These are phyloP conservation scores for Kitagawia praeruptora DNA, from an alignment of 129 eudicot genomes.

Conservation along the genomic window DNA sequence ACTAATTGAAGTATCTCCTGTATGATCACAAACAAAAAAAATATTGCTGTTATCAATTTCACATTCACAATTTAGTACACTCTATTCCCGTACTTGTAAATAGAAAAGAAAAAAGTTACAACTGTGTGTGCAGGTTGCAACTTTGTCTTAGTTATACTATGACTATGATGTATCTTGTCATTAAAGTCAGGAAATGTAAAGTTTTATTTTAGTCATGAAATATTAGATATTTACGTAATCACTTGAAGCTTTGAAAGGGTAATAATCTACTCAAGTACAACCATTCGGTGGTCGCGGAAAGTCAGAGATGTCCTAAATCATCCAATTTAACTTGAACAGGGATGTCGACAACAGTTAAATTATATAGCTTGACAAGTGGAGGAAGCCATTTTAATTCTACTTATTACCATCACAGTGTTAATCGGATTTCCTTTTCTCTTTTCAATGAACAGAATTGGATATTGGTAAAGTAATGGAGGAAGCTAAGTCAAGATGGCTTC, in stretches of 20 bases:
- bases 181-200: not conserved
- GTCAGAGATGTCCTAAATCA: not conserved
- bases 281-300: not conserved
- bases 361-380: not conserved
- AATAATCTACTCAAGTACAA: not conserved
- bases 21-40: not conserved
- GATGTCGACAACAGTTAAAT: not conserved
- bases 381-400: not conserved
- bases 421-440: not conserved
- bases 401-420: not conserved
- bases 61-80: not conserved
- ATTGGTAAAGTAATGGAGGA: conserved; percentile 60
- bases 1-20: not conserved
- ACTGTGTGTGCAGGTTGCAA: not conserved
- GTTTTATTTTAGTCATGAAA: not conserved
- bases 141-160: not conserved
- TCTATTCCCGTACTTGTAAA: not conserved
- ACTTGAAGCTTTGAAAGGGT: not conserved
- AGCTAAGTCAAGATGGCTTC: conserved; percentile 83
- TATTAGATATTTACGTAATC: not conserved
- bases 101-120: not conserved
- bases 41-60: not conserved
- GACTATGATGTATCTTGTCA: not conserved
- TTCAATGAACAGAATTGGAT: conserved; percentile 62
- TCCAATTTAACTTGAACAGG: not conserved